Evolutionary conservation across 805 yeast genomes (phyloP).

Genomic region (Wickerhamiella azyma): DNA sequence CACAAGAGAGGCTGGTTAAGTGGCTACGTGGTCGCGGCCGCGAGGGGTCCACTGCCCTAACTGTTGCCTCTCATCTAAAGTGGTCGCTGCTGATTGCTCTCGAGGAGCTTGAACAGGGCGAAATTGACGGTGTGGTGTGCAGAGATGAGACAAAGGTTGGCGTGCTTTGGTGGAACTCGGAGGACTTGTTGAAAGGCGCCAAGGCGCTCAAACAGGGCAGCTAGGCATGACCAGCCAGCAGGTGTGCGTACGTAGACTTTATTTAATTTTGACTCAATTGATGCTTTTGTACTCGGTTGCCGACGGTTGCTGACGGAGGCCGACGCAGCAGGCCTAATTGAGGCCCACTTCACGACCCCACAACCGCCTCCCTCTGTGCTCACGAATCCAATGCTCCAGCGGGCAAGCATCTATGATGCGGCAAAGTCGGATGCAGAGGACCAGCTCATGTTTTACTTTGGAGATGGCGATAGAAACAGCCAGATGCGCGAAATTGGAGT

Average conservation of each 20-base stretch:
- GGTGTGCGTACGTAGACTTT: too few relatives aligned
- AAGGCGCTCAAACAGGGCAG: too few relatives aligned
- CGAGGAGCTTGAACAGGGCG: constrained; percentile 49
- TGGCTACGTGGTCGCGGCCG: constrained; percentile 17
- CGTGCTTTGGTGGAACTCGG: constrained; percentile 21
- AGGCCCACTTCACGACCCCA: too few relatives aligned
- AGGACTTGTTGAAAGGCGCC: too few relatives aligned
- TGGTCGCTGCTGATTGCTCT: constrained; percentile 56
- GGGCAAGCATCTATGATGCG: constrained; percentile 17
- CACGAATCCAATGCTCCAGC: constrained; percentile 5
- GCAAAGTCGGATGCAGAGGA: constrained; percentile 14
- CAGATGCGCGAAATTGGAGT: constrained; percentile 15
- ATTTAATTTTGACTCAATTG: too few relatives aligned
- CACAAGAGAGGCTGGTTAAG: constrained; percentile 12
- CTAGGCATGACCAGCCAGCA: too few relatives aligned
- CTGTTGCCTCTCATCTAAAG: constrained; percentile 36
- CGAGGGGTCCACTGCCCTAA: constrained; percentile 27
- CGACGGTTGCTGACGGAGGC: too few relatives aligned
- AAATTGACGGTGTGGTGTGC: constrained; percentile 43
- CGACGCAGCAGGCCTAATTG: too few relatives aligned
- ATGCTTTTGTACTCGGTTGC: too few relatives aligned
- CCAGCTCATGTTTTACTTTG: constrained; percentile 15
- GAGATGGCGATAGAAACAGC: constrained; percentile 1
- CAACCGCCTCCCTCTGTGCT: not conserved
- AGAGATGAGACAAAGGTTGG: constrained; percentile 61